Percentiles rank a stretch among this genome's conserved stretches.
Conservation (phyloP, 306 rosid genomes). For the apple (Malus domestica) region DNA sequence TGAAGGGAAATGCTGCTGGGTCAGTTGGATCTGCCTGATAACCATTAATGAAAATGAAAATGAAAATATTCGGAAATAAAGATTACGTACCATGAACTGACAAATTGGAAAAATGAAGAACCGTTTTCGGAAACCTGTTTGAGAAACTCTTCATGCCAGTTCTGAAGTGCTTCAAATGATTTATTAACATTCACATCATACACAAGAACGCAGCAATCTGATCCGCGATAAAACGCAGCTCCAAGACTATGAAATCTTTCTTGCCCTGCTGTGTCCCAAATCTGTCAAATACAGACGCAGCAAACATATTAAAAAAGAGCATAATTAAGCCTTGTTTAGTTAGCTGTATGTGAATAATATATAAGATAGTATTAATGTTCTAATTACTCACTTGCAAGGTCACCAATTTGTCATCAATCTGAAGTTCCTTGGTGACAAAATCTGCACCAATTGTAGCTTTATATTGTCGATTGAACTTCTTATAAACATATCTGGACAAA, state of each 20-base stretch:
- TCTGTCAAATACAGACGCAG: conserved; percentile 32
- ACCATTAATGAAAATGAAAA: not conserved
- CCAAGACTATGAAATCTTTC: conserved; percentile 88
- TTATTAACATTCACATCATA: conserved; percentile 61
- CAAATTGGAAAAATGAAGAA: not conserved
- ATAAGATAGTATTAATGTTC: too few species aligned
- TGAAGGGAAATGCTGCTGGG: conserved; percentile 61
- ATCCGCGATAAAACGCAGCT: conserved; percentile 80
- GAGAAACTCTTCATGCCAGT: conserved; percentile 83
- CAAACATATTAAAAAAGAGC: not conserved
- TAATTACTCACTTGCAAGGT: conserved; percentile 66
- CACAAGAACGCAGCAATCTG: conserved; percentile 90
- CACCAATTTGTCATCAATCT: conserved; percentile 60
- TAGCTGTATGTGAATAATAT: too few species aligned
- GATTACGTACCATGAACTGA: not conserved
- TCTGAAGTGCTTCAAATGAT: conserved; percentile 67
- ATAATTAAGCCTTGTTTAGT: not conserved
- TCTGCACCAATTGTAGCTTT: conserved; percentile 96
- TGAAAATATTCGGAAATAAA: not conserved
- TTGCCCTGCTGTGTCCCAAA: conserved; percentile 99
- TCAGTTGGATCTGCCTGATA: conserved; percentile 52
- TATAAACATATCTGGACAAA: conserved; percentile 59
- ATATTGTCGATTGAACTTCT: conserved; percentile 62
- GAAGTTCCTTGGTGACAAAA: conserved; percentile 87
- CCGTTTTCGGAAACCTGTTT: conserved; percentile 43